Conservation (phyloP, 140 eudicot species). For the Oenanthe javanica region DNA sequence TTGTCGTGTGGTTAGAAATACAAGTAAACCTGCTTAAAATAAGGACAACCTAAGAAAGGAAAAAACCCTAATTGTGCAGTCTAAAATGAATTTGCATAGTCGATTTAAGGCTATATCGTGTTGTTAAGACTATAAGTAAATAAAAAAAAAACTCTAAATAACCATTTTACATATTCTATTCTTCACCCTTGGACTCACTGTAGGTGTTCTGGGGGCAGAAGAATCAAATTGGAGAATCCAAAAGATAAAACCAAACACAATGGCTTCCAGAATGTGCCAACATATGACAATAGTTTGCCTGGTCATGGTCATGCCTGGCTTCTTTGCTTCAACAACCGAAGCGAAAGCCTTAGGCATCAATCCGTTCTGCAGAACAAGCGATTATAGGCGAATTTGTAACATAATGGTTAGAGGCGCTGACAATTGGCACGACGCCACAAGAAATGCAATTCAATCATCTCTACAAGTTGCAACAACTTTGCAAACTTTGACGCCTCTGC, state of each 20-base stretch:
- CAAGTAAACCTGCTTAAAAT: background rate
- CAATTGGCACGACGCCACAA: constrained; percentile 10
- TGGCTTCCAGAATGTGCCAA: constrained; percentile 5
- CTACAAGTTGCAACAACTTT: background rate
- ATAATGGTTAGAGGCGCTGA: background rate
- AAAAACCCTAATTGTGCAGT: background rate
- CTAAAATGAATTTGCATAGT: background rate
- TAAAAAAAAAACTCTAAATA: background rate
- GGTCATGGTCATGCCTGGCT: background rate
- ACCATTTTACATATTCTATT: background rate
- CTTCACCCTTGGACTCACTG: constrained; percentile 10
- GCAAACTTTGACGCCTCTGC: background rate
- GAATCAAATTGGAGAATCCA: background rate
- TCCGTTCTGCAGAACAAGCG: constrained; percentile 13
- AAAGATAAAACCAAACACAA: background rate
- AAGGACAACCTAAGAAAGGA: background rate
- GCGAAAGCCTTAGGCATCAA: constrained; percentile 7
- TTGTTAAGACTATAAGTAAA: background rate
- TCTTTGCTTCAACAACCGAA: background rate
- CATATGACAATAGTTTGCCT: background rate
- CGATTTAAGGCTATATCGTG: background rate
- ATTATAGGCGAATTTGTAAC: constrained; percentile 6
- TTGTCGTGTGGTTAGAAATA: background rate
- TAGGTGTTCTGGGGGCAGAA: constrained; percentile 9
- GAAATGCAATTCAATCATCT: constrained; percentile 10